A percentile compares a stretch with the other conserved stretches of the same genome.
Conservation (phyloP, 768 basidiomycete species). For the Tricholomella constricta region DNA sequence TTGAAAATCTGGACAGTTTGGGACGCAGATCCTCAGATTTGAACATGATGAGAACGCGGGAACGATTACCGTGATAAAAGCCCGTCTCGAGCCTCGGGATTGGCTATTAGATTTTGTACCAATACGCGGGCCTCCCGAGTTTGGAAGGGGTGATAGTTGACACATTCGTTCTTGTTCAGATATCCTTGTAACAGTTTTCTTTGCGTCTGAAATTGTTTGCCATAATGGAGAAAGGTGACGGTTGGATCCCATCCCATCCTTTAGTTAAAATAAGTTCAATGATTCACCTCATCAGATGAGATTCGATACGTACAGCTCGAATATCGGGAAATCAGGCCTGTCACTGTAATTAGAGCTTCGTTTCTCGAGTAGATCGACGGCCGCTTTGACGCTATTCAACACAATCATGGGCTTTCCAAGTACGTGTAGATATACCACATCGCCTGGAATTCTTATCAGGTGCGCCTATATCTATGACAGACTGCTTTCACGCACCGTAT, state of each 20-base stretch:
- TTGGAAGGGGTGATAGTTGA: conserved; percentile 6
- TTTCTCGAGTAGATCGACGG: conserved; percentile 30
- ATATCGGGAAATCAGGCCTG: conserved; percentile 19
- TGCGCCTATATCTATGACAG: too few relatives aligned
- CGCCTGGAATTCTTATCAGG: conserved; percentile 18
- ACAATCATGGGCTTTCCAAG: conserved; percentile 28
- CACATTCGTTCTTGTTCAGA: conserved; percentile 9
- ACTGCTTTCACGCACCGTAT: conserved; percentile 30
- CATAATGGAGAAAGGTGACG: conserved; percentile 13
- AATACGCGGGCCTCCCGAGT: conserved; percentile 19
- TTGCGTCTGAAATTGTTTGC: conserved; percentile 15
- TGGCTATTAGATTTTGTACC: conserved; percentile 11
- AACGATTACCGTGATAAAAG: conserved; percentile 15
- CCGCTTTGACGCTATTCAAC: conserved; percentile 26
- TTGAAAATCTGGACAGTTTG: conserved; percentile 12
- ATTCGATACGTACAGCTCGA: conserved; percentile 10
- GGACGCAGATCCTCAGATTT: too few relatives aligned
- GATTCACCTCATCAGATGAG: background rate
- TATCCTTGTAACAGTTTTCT: conserved; percentile 12
- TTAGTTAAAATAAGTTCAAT: background rate
- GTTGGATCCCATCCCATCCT: conserved; percentile 9
- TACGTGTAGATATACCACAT: conserved; percentile 22
- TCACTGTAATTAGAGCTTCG: conserved; percentile 29
- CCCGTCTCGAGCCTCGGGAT: conserved; percentile 17
- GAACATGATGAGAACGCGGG: too few relatives aligned